Evolutionary conservation across 352 stramenopile genomes (phyloP).

Genomic region (Blastocystis sp.): DNA sequence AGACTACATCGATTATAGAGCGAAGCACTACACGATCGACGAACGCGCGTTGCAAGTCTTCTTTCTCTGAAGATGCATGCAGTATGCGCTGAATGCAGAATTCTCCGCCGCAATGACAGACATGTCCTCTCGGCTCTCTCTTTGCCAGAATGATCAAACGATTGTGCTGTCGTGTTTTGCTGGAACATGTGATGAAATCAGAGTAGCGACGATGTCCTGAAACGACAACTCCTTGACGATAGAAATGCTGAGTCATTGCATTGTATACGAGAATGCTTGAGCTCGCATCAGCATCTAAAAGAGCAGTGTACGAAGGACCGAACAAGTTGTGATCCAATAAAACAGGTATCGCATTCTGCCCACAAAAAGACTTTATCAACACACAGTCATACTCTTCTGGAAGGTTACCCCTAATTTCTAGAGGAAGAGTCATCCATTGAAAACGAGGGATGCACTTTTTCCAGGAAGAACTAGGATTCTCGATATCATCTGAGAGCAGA

Average conservation of each 20-base stretch:
- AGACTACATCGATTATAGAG: not conserved
- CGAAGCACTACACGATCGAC: not conserved
- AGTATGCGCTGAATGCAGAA: slow-evolving; percentile 1
- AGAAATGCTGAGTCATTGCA: not conserved
- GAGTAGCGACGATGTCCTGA: not conserved
- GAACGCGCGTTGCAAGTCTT: not conserved
- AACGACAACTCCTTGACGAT: not conserved
- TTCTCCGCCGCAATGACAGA: not conserved
- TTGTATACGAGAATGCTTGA: not conserved
- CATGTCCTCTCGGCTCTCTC: too few relatives aligned
- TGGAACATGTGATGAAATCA: not conserved
- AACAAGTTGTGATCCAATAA: slow-evolving; percentile 24
- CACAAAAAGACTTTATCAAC: not conserved
- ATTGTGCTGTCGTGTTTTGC: not conserved
- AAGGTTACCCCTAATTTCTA: not conserved
- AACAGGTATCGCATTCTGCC: not conserved
- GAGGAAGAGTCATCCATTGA: not conserved
- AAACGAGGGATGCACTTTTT: not conserved
- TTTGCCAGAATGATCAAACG: not conserved
- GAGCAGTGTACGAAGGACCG: not conserved
- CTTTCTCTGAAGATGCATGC: not conserved
- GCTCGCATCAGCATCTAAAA: not conserved
- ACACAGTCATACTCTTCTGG: not conserved
- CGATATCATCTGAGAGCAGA: not conserved
- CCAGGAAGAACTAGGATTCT: not conserved